These are phyloP conservation scores for Trichoderma aggressivum DNA, from an alignment of 2,329 filamentous ascomycete species.

Conservation along the genomic window DNA sequence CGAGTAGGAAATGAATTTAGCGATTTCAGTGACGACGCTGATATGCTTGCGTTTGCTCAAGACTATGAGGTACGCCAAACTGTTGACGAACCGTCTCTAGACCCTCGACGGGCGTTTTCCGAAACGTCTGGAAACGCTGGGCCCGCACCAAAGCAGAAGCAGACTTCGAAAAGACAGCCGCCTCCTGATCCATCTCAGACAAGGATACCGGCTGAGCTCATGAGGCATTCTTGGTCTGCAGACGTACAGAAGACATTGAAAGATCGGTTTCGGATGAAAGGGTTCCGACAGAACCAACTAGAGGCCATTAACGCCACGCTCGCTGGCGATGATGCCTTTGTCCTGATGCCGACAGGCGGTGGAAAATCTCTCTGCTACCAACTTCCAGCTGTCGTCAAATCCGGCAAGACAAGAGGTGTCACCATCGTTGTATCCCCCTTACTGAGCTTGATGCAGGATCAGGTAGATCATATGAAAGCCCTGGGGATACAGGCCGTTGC, in stretches of 20 bases:
- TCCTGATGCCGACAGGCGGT: conserved; percentile 96
- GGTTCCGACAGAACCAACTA: conserved; percentile 87
- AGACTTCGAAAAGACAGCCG: conserved; percentile 32
- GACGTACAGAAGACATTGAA: conserved; percentile 80
- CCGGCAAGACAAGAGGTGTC: conserved; percentile 77
- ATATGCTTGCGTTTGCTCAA: conserved; percentile 51
- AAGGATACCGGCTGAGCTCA: conserved; percentile 50
- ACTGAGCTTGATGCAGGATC: conserved; percentile 95
- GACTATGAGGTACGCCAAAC: conserved; percentile 45
- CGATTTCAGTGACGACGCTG: conserved; percentile 50
- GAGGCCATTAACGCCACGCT: conserved; percentile 95
- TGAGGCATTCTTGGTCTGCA: conserved; percentile 75
- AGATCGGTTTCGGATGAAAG: conserved; percentile 77
- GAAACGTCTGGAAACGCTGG: conserved; percentile 49
- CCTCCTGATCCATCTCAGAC: conserved; percentile 25
- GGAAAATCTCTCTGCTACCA: conserved; percentile 98
- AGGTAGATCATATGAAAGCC: conserved; percentile 76
- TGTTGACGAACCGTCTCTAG: conserved; percentile 23
- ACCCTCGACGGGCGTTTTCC: conserved; percentile 39
- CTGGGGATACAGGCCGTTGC: conserved; percentile 75
- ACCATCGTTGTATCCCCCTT: conserved; percentile 94
- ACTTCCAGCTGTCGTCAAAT: conserved; percentile 77
- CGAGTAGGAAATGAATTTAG: conserved; percentile 38
- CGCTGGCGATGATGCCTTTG: conserved; percentile 82
- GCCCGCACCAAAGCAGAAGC: conserved; percentile 32